Evolutionary conservation across 495 filamentous ascomycete species (phyloP), one percentile per base, ranked within the genome.

Genomic region (Beverwykella pulmonaria): DNA sequence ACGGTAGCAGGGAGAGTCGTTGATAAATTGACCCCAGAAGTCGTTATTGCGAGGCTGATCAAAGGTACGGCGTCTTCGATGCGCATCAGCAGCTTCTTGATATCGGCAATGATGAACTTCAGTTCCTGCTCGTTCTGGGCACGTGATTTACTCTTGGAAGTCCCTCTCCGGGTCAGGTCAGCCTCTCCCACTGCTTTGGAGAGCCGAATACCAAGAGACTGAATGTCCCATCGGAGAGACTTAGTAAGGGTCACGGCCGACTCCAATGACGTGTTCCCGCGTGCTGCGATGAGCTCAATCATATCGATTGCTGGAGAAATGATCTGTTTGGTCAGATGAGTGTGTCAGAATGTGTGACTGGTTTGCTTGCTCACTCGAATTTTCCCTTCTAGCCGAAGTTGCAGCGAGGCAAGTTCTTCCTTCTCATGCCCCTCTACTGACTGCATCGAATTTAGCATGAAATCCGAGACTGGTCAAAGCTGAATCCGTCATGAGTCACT

Each of bases 41-140:
- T 95, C 1, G 92, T 93, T 71, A 99, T 96, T 34, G 95, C 96
- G 20, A 99, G 82, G 67, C 92, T 96, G 75, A 99, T 92, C 1
- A 97, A 81, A 5, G 94, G 93, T 19, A 99, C 92, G 23, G 93
- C 90, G 75, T 96, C 89, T 74, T 99, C 95, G 55, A 99, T 96
- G 5, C 89, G 85, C 20, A 74, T 74, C 9, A 98, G 83, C 17
- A 99, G 77, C 29, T 78, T 84, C 67, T 87, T 90, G 68, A 96
- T 95, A 50, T 92, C 91, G 23, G 77, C 75, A 55, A 92, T 86
- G 52, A 97, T 88, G 32, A 78, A 74, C 68, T 88, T 83, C 39
- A 97, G 78, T 74, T 94, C 87, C 22, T 80, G 79, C 41, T 83
- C 80, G 58, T 79, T 82, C 44, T 80, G 74, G 22, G 77, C 75